Conservation (phyloP, 805 yeast genomes). For the Metschnikowia orientalis region DNA sequence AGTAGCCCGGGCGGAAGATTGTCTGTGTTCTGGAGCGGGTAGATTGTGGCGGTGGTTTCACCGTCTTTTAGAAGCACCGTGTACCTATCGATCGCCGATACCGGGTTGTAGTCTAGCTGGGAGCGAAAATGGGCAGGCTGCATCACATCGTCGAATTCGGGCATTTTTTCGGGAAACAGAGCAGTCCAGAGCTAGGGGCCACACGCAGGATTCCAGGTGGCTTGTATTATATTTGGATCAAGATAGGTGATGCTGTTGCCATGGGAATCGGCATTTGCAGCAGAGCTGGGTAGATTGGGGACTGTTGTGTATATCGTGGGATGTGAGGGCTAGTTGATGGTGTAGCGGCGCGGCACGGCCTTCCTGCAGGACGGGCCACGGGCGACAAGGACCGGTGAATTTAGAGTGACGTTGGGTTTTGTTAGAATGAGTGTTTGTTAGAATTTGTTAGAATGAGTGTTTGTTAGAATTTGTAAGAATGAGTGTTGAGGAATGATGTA, state of each 20-base stretch:
- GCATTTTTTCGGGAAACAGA: conserved; percentile 26
- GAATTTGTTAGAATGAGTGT: too few relatives aligned
- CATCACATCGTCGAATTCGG: conserved; percentile 47
- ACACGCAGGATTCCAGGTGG: neutral
- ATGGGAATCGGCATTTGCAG: conserved; percentile 13
- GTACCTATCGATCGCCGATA: conserved; percentile 50
- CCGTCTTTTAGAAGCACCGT: conserved; percentile 82
- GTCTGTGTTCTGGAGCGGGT: conserved; percentile 67
- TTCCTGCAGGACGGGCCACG: too few relatives aligned
- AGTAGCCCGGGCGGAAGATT: conserved; percentile 75
- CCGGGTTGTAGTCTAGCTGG: conserved; percentile 35
- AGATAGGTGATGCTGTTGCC: neutral
- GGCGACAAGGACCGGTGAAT: conserved; percentile 1
- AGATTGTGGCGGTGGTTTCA: conserved; percentile 88
- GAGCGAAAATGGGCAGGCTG: conserved; percentile 45
- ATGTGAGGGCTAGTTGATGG: too few relatives aligned
- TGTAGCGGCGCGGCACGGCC: too few relatives aligned
- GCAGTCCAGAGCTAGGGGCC: neutral
- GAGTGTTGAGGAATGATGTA: too few relatives aligned
- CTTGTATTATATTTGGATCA: neutral
- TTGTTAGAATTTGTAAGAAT: too few relatives aligned
- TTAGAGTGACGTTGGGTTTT: too few relatives aligned
- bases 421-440: too few relatives aligned
- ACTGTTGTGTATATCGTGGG: conserved; percentile 25
- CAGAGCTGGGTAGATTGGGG: conserved; percentile 27